phyloP scores from a whole-genome alignment of 1,284 basidiomycete genomes.

The Ceratobasidium sp. region DNA sequence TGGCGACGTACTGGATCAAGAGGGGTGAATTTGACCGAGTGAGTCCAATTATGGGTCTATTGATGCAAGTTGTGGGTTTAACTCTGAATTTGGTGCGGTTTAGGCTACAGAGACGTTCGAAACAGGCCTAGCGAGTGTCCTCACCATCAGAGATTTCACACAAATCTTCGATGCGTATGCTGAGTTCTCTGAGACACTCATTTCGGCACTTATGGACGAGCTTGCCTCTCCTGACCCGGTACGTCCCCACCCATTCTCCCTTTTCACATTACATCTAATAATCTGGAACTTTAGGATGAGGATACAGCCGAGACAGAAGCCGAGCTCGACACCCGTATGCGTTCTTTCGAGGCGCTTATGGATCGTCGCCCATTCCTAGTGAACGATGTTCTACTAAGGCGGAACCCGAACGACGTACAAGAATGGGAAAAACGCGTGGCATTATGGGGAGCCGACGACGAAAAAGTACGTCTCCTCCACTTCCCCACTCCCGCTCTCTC shows the following conservation, averaged over 20 bases:
- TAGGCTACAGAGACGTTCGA: slow-evolving; percentile 91
- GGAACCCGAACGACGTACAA: slow-evolving; percentile 98
- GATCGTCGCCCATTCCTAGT: slow-evolving; percentile 96
- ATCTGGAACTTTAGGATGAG: slow-evolving; percentile 69
- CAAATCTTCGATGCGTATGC: slow-evolving; percentile 98
- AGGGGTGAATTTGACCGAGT: slow-evolving; percentile 89
- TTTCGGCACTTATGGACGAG: slow-evolving; percentile 92
- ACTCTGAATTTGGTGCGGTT: slow-evolving; percentile 9
- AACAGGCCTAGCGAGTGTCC: slow-evolving; percentile 82
- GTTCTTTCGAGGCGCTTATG: slow-evolving; percentile 94
- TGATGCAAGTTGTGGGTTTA: background rate
- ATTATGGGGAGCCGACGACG: slow-evolving; percentile 92
- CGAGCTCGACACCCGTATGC: slow-evolving; percentile 92
- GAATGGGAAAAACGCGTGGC: slow-evolving; percentile 99
- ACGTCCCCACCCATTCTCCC: background rate
- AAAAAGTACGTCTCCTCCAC: slow-evolving; percentile 75
- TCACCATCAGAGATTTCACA: slow-evolving; percentile 97
- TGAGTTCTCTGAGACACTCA: slow-evolving; percentile 93
- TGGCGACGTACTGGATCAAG: slow-evolving; percentile 99
- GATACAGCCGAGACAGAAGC: slow-evolving; percentile 85
- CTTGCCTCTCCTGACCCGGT: slow-evolving; percentile 73
- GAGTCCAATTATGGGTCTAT: slow-evolving; percentile 18
- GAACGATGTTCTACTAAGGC: slow-evolving; percentile 92
- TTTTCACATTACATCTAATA: background rate
- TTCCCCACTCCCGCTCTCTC: background rate